A percentile compares a stretch with the other conserved stretches of the same genome.
These are phyloP conservation scores for Gaultheria prostrata DNA, from an alignment of 148 eudicot species.

Conservation along the genomic window DNA sequence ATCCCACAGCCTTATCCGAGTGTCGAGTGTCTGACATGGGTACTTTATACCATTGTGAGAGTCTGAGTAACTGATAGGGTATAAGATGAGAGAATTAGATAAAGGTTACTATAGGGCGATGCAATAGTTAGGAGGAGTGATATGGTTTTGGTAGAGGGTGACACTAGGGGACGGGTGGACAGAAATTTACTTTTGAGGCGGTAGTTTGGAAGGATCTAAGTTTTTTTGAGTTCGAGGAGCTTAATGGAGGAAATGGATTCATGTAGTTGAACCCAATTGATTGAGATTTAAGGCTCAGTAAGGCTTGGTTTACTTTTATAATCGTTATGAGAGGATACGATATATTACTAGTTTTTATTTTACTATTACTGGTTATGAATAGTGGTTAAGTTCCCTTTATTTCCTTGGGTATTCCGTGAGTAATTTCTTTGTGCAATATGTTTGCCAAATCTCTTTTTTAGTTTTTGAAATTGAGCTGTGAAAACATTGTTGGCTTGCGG, in stretches of 20 bases:
- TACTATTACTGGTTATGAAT: background rate
- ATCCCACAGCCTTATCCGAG: too few species aligned
- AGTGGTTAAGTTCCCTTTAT: background rate
- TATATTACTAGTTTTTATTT: background rate
- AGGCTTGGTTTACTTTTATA: background rate
- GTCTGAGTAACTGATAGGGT: too few species aligned
- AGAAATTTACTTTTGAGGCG: background rate
- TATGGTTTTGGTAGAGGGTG: background rate
- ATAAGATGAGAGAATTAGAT: background rate
- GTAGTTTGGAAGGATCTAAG: background rate
- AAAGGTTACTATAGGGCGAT: background rate
- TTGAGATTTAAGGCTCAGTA: background rate
- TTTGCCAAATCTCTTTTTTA: constrained; percentile 3
- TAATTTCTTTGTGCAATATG: constrained; percentile 2
- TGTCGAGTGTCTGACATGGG: too few species aligned
- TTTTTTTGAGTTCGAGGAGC: background rate
- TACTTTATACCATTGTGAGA: too few species aligned
- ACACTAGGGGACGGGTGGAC: background rate
- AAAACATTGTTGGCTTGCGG: constrained; percentile 16
- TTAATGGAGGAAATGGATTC: background rate
- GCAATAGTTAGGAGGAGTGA: background rate
- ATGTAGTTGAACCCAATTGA: background rate
- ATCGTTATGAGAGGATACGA: background rate
- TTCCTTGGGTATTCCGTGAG: background rate
- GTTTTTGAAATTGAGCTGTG: constrained; percentile 9